phyloP scores from a whole-genome alignment of 495 filamentous ascomycete species.

The Xanthoparmelia taractica region DNA sequence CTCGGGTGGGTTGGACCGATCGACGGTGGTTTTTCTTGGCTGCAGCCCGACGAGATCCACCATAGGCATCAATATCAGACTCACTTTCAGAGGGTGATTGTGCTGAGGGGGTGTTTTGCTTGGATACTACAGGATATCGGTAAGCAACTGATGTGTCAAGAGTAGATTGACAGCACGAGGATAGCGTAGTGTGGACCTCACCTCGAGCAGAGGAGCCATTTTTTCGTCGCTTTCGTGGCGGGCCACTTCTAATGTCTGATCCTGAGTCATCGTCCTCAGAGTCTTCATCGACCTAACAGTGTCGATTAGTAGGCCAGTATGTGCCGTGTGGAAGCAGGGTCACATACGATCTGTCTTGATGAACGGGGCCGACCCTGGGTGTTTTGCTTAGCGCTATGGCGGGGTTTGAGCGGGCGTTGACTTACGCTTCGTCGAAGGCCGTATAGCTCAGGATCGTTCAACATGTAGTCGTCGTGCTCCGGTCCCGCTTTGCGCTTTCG shows the following conservation, averaged over 20 bases:
- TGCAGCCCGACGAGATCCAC: constrained; percentile 54
- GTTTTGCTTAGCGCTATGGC: constrained; percentile 25
- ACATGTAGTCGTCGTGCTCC: constrained; percentile 73
- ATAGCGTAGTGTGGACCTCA: constrained; percentile 10
- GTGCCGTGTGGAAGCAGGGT: background rate
- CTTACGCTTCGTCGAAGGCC: constrained; percentile 85
- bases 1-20: constrained; percentile 50
- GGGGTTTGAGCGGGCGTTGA: constrained; percentile 8
- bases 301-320: constrained; percentile 4
- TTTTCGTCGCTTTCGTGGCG: constrained; percentile 39
- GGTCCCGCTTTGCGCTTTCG: constrained; percentile 68
- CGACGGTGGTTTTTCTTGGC: constrained; percentile 68
- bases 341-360: constrained; percentile 40
- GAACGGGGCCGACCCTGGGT: constrained; percentile 47
- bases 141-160: background rate
- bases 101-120: constrained; percentile 35
- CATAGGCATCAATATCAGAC: constrained; percentile 62
- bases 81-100: constrained; percentile 52
- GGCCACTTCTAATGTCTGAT: constrained; percentile 46
- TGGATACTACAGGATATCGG: constrained; percentile 5
- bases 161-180: background rate
- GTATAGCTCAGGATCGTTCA: constrained; percentile 91
- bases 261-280: constrained; percentile 67
- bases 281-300: constrained; percentile 57
- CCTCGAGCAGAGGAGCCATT: constrained; percentile 31